A percentile compares a stretch with the other conserved stretches of the same genome.
phyloP scores from a whole-genome alignment of 2,329 filamentous ascomycete species.

The Bipolaris sorokiniana region DNA sequence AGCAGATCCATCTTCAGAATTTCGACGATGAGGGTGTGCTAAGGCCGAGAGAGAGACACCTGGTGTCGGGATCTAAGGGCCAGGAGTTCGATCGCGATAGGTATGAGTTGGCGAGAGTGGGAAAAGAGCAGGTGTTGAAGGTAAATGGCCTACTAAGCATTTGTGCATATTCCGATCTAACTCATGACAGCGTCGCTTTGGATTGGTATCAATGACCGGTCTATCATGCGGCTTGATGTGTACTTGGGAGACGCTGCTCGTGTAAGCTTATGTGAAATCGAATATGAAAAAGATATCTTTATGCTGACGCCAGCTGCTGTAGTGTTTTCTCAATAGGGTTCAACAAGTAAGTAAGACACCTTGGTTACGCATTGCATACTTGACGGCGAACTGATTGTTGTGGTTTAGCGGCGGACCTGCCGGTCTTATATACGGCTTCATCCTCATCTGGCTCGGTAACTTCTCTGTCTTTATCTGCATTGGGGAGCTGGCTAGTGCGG shows the following conservation, averaged over 20 bases:
- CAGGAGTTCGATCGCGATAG: conserved; percentile 40
- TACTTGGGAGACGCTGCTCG: conserved; percentile 48
- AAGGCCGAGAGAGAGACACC: conserved; percentile 28
- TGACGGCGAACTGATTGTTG: conserved; percentile 4
- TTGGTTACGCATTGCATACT: neutral
- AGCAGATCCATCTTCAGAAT: conserved; percentile 36
- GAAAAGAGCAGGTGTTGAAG: conserved; percentile 47
- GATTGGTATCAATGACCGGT: conserved; percentile 47
- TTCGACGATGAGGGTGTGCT: conserved; percentile 33
- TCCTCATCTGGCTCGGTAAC: conserved; percentile 47
- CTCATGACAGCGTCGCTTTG: conserved; percentile 43
- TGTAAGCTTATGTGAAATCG: conserved; percentile 30
- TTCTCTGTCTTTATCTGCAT: conserved; percentile 47
- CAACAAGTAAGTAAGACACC: conserved; percentile 35
- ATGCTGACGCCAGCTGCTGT: conserved; percentile 2
- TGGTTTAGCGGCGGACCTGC: conserved; percentile 43
- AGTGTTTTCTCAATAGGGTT: conserved; percentile 47
- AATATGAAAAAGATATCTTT: neutral
- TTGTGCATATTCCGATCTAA: conserved; percentile 10
- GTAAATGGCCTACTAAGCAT: conserved; percentile 18
- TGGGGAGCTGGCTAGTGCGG: conserved; percentile 48
- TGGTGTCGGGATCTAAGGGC: conserved; percentile 34
- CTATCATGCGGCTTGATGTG: conserved; percentile 48
- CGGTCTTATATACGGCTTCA: conserved; percentile 47
- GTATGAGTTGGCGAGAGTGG: conserved; percentile 45